These are phyloP conservation scores for Lophiotrema nucula DNA, from an alignment of 495 filamentous ascomycete species.

Conservation along the genomic window DNA sequence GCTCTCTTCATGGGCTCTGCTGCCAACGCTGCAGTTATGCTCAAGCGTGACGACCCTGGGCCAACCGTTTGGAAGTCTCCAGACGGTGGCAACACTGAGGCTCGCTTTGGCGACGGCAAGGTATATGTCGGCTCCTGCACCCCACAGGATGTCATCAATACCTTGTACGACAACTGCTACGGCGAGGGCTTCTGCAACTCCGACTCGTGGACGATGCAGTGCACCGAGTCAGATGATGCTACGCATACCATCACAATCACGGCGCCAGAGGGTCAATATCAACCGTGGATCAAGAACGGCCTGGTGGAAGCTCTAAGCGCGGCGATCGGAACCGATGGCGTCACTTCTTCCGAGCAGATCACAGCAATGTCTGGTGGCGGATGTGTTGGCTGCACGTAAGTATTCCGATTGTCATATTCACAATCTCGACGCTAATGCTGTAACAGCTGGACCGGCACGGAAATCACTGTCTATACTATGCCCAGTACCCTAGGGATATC, in stretches of 20 bases:
- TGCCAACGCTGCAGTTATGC: background rate
- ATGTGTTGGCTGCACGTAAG: background rate
- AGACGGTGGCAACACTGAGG: background rate
- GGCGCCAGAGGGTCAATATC: background rate
- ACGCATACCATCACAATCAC: background rate
- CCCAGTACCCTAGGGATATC: background rate
- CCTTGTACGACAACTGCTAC: conserved; percentile 2
- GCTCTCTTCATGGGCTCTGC: background rate
- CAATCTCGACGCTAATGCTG: too few species aligned
- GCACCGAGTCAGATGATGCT: background rate
- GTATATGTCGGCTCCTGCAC: background rate
- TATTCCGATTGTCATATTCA: too few species aligned
- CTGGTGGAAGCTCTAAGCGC: background rate
- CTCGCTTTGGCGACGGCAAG: background rate
- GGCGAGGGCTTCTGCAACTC: conserved; percentile 3
- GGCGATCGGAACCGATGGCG: background rate
- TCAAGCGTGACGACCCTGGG: background rate
- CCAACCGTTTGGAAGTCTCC: background rate
- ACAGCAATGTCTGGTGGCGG: background rate
- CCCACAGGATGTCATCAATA: background rate
- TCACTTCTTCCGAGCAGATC: background rate
- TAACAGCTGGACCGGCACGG: conserved; percentile 47
- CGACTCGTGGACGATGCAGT: background rate
- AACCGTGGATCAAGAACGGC: conserved; percentile 5
- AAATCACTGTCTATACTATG: background rate